A percentile compares a stretch with the other conserved stretches of the same genome.
phyloP scores from a whole-genome alignment of 2,329 filamentous ascomycete genomes.

The Nemania diffusa region DNA sequence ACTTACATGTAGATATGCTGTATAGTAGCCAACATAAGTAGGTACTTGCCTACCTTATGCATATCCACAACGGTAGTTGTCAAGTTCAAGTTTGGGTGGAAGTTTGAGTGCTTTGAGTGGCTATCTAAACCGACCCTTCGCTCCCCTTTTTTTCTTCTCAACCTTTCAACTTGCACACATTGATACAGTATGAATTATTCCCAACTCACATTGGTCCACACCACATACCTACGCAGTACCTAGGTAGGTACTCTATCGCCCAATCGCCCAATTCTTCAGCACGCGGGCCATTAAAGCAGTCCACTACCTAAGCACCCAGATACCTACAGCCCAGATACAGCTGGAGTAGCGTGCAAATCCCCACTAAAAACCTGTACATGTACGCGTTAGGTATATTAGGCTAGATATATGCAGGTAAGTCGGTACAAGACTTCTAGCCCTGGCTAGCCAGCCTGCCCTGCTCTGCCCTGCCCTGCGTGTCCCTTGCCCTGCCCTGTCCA shows the following conservation, averaged over 20 bases:
- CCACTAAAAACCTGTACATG: neutral
- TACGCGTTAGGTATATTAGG: neutral
- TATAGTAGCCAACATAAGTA: too few relatives aligned
- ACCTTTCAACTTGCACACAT: neutral
- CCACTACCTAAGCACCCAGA: neutral
- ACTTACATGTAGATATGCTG: too few relatives aligned
- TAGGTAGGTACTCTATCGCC: too few relatives aligned
- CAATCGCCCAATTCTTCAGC: slow-evolving; percentile 20
- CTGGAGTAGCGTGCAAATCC: neutral
- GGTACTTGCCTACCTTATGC: too few relatives aligned
- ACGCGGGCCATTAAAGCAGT: slow-evolving; percentile 11
- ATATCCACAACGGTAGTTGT: too few relatives aligned
- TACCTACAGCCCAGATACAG: neutral
- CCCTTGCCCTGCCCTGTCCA: slow-evolving; percentile 23
- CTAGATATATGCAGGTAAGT: slow-evolving; percentile 5
- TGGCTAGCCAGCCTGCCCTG: slow-evolving; percentile 29
- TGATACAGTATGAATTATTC: neutral
- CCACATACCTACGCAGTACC: too few relatives aligned
- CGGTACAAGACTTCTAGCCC: slow-evolving; percentile 24
- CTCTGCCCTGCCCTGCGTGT: slow-evolving; percentile 26
- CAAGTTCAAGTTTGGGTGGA: too few relatives aligned
- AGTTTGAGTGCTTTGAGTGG: too few relatives aligned
- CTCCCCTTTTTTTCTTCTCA: neutral
- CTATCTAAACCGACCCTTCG: slow-evolving; percentile 2
- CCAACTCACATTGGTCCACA: neutral